Percentiles rank a stretch among this genome's conserved stretches.
These are phyloP conservation scores for Psilocybe subaeruginosa DNA, from an alignment of 768 basidiomycete species.

Conservation along the genomic window DNA sequence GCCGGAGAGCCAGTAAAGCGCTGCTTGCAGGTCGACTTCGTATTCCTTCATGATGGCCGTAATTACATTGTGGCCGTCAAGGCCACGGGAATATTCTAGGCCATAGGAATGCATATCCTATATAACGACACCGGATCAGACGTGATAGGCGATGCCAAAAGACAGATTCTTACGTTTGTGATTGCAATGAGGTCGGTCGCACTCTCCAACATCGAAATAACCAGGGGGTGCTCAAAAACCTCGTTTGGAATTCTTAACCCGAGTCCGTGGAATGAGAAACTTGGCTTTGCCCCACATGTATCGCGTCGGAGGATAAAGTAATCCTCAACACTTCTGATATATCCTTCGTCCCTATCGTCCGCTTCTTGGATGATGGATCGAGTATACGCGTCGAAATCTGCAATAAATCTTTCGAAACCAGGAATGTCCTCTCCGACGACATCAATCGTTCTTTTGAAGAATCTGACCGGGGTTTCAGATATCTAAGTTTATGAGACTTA, in stretches of 20 bases:
- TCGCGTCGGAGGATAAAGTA: constrained; percentile 46
- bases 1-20: constrained; percentile 41
- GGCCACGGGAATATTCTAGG: constrained; percentile 32
- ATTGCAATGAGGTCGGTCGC: constrained; percentile 40
- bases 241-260: constrained; percentile 42
- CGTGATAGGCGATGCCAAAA: not conserved
- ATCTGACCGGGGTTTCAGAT: constrained; percentile 15
- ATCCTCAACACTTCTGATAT: constrained; percentile 39
- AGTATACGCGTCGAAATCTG: constrained; percentile 30
- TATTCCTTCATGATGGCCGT: constrained; percentile 54
- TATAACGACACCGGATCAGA: not conserved
- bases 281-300: constrained; percentile 44
- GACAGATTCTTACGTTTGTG: constrained; percentile 29
- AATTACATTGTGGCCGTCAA: constrained; percentile 46
- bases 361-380: constrained; percentile 46
- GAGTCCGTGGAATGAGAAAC: constrained; percentile 40
- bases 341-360: constrained; percentile 35
- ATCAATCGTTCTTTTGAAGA: constrained; percentile 19
- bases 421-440: constrained; percentile 19
- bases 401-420: constrained; percentile 18
- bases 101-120: constrained; percentile 33
- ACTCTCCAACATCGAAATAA: constrained; percentile 30
- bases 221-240: constrained; percentile 40
- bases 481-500: not conserved
- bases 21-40: constrained; percentile 37